These are phyloP conservation scores for Protea cynaroides DNA, from an alignment of 164 flowering plant species.

Conservation along the genomic window DNA sequence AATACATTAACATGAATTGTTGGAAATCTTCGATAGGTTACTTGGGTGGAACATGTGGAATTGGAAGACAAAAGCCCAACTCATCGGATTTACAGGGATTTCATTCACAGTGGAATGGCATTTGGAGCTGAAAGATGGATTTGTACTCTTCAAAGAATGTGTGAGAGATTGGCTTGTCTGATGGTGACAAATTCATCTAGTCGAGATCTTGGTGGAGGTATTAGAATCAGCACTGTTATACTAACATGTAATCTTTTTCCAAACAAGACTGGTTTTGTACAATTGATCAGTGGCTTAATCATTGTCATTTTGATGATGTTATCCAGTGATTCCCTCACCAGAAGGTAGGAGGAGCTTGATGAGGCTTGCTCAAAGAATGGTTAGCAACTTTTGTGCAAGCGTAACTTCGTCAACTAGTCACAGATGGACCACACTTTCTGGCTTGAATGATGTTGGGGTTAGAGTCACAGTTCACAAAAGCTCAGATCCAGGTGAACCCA, in stretches of 20 bases:
- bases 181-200: conserved; percentile 17
- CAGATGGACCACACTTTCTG: conserved; percentile 43
- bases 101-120: conserved; percentile 36
- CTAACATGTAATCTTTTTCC: neutral
- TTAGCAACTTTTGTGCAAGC: conserved; percentile 44
- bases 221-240: neutral
- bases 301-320: neutral
- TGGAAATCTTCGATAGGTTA: conserved; percentile 24
- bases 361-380: conserved; percentile 61
- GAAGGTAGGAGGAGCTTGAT: conserved; percentile 60
- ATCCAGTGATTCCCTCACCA: conserved; percentile 32
- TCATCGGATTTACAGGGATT: conserved; percentile 32
- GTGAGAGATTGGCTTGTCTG: conserved; percentile 30
- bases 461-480: conserved; percentile 41
- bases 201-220: conserved; percentile 15
- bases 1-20: neutral
- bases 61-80: conserved; percentile 30
- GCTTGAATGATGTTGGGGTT: conserved; percentile 37
- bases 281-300: too few relatives aligned
- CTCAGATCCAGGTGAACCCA: conserved; percentile 52
- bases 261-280: too few relatives aligned
- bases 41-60: conserved; percentile 56
- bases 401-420: conserved; percentile 40
- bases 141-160: conserved; percentile 39
- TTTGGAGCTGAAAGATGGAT: conserved; percentile 55